phyloP scores from a whole-genome alignment of 257 asterid genomes.

The Solanum stenotomum region DNA sequence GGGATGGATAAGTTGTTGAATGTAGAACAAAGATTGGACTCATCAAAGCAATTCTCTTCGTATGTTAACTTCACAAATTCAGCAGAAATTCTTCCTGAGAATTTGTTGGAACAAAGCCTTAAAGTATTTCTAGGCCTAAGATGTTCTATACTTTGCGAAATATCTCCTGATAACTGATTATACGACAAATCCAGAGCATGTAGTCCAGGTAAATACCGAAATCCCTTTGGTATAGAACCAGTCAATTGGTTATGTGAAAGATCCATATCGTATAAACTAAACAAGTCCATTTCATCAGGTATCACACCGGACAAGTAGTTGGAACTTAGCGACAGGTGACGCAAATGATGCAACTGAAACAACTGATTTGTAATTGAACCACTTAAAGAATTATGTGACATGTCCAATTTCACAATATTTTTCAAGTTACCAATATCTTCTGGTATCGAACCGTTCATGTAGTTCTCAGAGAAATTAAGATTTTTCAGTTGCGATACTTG shows the following conservation, averaged over 20 bases:
- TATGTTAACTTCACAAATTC: slow-evolving; percentile 10
- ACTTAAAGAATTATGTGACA: slow-evolving; percentile 20
- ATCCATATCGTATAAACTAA: not conserved
- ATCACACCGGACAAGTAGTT: slow-evolving; percentile 21
- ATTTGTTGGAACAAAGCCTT: slow-evolving; percentile 14
- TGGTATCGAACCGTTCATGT: slow-evolving; percentile 23
- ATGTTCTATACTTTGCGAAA: not conserved
- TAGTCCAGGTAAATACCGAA: not conserved
- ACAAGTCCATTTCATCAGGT: slow-evolving; percentile 4
- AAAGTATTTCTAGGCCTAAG: slow-evolving; percentile 1
- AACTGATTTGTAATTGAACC: slow-evolving; percentile 13
- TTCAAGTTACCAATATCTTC: slow-evolving; percentile 1
- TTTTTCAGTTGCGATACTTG: not conserved
- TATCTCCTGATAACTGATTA: slow-evolving; percentile 21
- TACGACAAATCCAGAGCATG: slow-evolving; percentile 21
- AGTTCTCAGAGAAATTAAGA: slow-evolving; percentile 16
- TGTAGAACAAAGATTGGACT: slow-evolving; percentile 14
- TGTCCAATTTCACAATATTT: slow-evolving; percentile 4
- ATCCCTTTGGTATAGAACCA: slow-evolving; percentile 15
- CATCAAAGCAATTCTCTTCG: slow-evolving; percentile 17
- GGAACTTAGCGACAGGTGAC: slow-evolving; percentile 1
- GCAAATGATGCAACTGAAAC: slow-evolving; percentile 7
- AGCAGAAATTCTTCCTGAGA: slow-evolving; percentile 15
- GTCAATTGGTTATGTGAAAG: slow-evolving; percentile 19
- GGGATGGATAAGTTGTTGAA: not conserved